Base-by-base conservation (phyloP, 805 yeast genomes). In the Metschnikowia baotianmanensis region DNA sequence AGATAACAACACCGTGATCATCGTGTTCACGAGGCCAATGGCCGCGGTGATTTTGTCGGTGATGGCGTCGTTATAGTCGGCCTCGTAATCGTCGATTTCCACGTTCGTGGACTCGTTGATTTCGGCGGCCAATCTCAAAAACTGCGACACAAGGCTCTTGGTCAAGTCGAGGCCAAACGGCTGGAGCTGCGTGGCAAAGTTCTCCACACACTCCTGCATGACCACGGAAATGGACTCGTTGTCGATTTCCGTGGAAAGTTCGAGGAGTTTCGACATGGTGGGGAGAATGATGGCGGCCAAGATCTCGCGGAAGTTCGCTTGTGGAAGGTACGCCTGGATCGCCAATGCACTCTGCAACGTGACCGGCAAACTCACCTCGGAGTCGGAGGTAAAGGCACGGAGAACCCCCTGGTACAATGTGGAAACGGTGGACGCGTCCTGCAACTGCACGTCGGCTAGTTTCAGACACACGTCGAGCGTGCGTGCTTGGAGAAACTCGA, bases 201-300 rank as follows among this genome's bases (percentile, higher is more conserved):
- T 79, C 57, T 90, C 96, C 22, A 91, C 97, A 58, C 93, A 83
- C 54, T 90, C 96, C 69, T 91, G 98, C 83, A 91, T 88, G 6
- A 91, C 96, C 18, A 83, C 85, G 17, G 95, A 80, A 21, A 93
- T 75, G 2, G 89, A 77, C 57, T 93, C 99, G 43, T 84, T 80
- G 55, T 91, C 99, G 49, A 90, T 79, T 43, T 82, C 81, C 55
- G 86, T 83, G 4, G 95, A 82, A 33, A 91, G 65, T 8, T 74
- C 76, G 49, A 91, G 69, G 42, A 93, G 68, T 50, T 77, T 81
- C 47, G 88, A 86, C 87, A 93, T 86, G 1, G 90, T 80, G 26
- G 85, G 86, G 23, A 90, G 76, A 42, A 91, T 84, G 32, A 83
- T 78, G 3, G 74, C 57, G 1, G 86, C 72, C 21, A 93, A 62